Percentiles rank a stretch among this genome's conserved stretches.
phyloP scores from a whole-genome alignment of 2,329 filamentous ascomycete species.

The Cercospora sesami region DNA sequence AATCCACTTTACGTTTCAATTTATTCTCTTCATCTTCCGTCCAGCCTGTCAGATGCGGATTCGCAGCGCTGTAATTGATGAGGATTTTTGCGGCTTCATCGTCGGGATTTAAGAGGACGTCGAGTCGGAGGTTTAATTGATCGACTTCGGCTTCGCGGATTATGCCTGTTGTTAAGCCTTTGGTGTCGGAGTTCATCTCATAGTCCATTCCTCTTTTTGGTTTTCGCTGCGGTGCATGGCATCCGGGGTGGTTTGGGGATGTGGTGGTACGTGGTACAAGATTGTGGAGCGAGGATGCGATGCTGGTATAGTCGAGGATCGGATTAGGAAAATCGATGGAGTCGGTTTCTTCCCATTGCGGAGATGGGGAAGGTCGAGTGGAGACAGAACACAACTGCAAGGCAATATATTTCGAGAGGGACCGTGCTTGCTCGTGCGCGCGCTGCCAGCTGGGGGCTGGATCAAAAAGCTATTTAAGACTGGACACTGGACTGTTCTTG shows the following conservation, averaged over 20 bases:
- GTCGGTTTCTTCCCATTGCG: neutral
- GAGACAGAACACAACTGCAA: neutral
- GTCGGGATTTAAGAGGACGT: conserved; percentile 9
- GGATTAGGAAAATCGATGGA: neutral
- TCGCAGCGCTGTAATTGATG: conserved; percentile 15
- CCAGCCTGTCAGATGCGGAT: conserved; percentile 38
- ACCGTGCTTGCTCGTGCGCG: neutral
- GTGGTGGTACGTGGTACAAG: neutral
- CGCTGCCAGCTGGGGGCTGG: too few relatives aligned
- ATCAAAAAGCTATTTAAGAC: neutral
- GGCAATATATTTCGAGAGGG: neutral
- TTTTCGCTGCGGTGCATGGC: neutral
- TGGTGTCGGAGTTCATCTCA: conserved; percentile 13
- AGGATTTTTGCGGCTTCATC: conserved; percentile 22
- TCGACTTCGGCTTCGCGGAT: conserved; percentile 10
- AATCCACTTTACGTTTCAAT: conserved; percentile 47
- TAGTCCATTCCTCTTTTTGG: conserved; percentile 9
- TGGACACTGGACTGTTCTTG: neutral
- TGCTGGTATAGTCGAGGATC: neutral
- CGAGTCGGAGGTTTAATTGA: conserved; percentile 3
- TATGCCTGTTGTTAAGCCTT: conserved; percentile 1
- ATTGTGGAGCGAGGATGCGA: neutral
- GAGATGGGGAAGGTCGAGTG: neutral
- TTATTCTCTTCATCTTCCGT: conserved; percentile 46
- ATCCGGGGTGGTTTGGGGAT: neutral